A percentile compares a stretch with the other conserved stretches of the same genome.
phyloP scores from a whole-genome alignment of 495 filamentous ascomycete species.

The Pseudomonodictys pantanalensis region DNA sequence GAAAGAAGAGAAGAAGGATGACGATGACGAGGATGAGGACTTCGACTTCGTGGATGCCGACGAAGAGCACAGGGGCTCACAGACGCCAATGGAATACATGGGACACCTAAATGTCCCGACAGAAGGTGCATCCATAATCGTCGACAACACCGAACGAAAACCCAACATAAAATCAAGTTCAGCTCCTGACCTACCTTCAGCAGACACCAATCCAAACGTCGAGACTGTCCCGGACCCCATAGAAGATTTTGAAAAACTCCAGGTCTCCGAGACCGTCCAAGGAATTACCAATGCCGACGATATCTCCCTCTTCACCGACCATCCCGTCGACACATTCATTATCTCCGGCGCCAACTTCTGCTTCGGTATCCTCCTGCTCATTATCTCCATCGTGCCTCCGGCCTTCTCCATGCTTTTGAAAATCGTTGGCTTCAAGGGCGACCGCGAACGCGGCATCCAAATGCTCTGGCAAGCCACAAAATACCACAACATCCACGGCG shows the following conservation, averaged over 20 bases:
- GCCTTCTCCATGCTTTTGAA: conserved; percentile 78
- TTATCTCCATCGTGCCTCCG: conserved; percentile 89
- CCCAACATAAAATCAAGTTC: conserved; percentile 12
- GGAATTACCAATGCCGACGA: conserved; percentile 41
- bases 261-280: conserved; percentile 15
- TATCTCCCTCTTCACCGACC: conserved; percentile 55
- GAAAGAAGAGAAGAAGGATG: conserved; percentile 15
- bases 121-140: conserved; percentile 32
- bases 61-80: conserved; percentile 33
- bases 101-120: conserved; percentile 39
- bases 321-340: conserved; percentile 76
- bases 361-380: conserved; percentile 77
- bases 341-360: conserved; percentile 85
- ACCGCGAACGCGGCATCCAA: conserved; percentile 74
- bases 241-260: conserved; percentile 27
- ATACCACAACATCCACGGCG: conserved; percentile 85
- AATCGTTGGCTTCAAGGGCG: conserved; percentile 89
- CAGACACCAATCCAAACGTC: neutral
- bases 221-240: conserved; percentile 2
- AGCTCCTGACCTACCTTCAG: conserved; percentile 9
- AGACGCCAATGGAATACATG: conserved; percentile 33
- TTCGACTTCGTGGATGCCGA: conserved; percentile 49
- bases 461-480: conserved; percentile 93
- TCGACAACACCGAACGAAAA: conserved; percentile 33
- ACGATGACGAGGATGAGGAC: conserved; percentile 40